Evolutionary conservation across 2,329 filamentous ascomycete species (phyloP).

Genomic region (Canariomyces notabilis): DNA sequence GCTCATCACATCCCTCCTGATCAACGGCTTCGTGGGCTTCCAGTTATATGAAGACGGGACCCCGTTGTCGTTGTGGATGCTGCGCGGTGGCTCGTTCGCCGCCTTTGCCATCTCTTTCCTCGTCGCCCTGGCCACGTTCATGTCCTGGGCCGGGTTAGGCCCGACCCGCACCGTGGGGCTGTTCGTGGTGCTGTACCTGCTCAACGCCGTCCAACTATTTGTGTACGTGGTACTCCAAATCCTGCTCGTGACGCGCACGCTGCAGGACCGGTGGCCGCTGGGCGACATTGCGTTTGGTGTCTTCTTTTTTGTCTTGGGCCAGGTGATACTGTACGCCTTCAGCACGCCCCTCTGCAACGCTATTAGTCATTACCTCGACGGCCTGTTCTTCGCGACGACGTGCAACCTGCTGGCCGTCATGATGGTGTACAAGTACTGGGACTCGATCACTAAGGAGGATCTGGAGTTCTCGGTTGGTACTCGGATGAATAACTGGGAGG

Average conservation of each 20-base stretch:
- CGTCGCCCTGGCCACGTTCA: constrained; percentile 87
- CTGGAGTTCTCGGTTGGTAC: constrained; percentile 96
- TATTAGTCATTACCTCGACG: constrained; percentile 88
- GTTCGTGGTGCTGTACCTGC: constrained; percentile 85
- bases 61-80: constrained; percentile 84
- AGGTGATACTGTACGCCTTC: constrained; percentile 89
- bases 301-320: constrained; percentile 86
- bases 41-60: constrained; percentile 98
- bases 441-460: constrained; percentile 97
- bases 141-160: constrained; percentile 78
- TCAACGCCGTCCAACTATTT: constrained; percentile 81
- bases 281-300: constrained; percentile 87
- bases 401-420: constrained; percentile 94
- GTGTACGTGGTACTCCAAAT: constrained; percentile 86
- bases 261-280: constrained; percentile 93
- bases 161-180: constrained; percentile 83
- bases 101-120: constrained; percentile 86
- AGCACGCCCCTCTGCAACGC: constrained; percentile 78
- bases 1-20: constrained; percentile 79
- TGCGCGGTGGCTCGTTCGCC: constrained; percentile 69
- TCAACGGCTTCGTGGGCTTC: constrained; percentile 98
- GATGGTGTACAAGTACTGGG: constrained; percentile 99
- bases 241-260: constrained; percentile 78
- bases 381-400: constrained; percentile 87
- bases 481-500: constrained; percentile 95